Base-by-base conservation (phyloP, 192 early-diverging fungal species). In the Funneliformis mosseae region DNA sequence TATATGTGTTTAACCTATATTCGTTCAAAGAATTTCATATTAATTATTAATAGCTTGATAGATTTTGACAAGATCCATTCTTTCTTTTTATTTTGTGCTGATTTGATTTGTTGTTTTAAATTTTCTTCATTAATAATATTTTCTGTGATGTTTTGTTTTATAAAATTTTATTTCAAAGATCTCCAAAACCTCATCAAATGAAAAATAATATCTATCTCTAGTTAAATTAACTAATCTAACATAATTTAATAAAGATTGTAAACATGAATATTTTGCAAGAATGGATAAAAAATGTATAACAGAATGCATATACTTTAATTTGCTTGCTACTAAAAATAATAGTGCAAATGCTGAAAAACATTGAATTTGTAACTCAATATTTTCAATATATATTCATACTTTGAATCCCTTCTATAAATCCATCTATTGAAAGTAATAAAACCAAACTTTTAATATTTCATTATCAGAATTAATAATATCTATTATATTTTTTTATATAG, bases 91-190 rank as follows among this genome's bases (percentile, higher is more conserved):
- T 12, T 27, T 48, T 72, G 70, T 23, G 27, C n/a, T 42, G 39
- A 21, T n/a, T 18, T 45, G 45, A 72, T 72, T 25, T 43, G 39
- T 23, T 21, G 0, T 23, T 72, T 72, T 23, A 45, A 48, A 72
- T 72, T 72, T 8, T 72, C 70, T 45, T 39, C 7, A 72, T 72
- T 43, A 43, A 39, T 72, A 43, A 72, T 4, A 46, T 46, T n/a
- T 46, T 12, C 27, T n/a, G 70, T 43, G 18, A 72, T 8, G 45
- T 72, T 72, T 43, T 72, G 39, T 72, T 72, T 72, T 46, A 41
- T 28, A n/a, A 72, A 72, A 72, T 72, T 72, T 42, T 11, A 72
- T 39, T 18, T 5, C 38, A 72, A 72, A 72, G 5, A 7, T 14
- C 11, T 68, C 66, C 5, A 68, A 28, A 28, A 39, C 39, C 41